Evolutionary conservation across 345 rosid genomes (phyloP).

Genomic region (Pelargonium nanum): DNA sequence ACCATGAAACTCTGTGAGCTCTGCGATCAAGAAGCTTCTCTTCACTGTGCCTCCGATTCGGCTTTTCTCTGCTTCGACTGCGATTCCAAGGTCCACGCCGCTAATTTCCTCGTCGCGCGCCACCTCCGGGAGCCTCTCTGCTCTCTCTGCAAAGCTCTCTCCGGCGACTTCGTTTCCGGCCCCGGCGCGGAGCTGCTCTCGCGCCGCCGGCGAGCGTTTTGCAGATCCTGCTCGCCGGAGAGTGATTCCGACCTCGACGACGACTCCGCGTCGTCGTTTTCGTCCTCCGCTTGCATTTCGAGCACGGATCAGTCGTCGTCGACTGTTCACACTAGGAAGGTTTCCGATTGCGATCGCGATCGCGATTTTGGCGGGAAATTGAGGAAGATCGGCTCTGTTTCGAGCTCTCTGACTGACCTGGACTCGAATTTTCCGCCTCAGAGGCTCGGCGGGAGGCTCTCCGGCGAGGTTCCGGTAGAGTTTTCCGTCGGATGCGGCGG

Average conservation of each 20-base stretch:
- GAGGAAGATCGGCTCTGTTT: too few relatives aligned
- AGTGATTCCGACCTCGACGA: background rate
- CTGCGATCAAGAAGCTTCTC: background rate
- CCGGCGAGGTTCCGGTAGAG: too few relatives aligned
- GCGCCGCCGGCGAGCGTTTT: too few relatives aligned
- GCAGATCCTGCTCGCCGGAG: background rate
- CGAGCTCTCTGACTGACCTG: too few relatives aligned
- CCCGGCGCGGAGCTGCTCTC: too few relatives aligned
- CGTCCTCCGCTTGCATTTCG: slow-evolving; percentile 5
- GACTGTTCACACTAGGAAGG: too few relatives aligned
- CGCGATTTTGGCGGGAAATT: too few relatives aligned
- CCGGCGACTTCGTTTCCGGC: background rate
- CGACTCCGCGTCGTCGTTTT: background rate
- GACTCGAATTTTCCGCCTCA: too few relatives aligned
- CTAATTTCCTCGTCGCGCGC: slow-evolving; percentile 13
- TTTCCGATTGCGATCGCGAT: too few relatives aligned
- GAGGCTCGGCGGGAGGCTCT: too few relatives aligned
- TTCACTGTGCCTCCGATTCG: slow-evolving; percentile 4
- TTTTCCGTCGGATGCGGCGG: too few relatives aligned
- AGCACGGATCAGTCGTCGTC: too few relatives aligned
- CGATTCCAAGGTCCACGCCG: slow-evolving; percentile 6
- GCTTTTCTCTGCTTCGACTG: slow-evolving; percentile 7
- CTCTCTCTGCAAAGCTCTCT: background rate
- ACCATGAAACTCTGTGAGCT: background rate
- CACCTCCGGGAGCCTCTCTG: slow-evolving; percentile 5